Evolutionary conservation across 352 stramenopile genomes (phyloP), one percentile per base, ranked within the genome.

Genomic region (Phytopythium helicoides): DNA sequence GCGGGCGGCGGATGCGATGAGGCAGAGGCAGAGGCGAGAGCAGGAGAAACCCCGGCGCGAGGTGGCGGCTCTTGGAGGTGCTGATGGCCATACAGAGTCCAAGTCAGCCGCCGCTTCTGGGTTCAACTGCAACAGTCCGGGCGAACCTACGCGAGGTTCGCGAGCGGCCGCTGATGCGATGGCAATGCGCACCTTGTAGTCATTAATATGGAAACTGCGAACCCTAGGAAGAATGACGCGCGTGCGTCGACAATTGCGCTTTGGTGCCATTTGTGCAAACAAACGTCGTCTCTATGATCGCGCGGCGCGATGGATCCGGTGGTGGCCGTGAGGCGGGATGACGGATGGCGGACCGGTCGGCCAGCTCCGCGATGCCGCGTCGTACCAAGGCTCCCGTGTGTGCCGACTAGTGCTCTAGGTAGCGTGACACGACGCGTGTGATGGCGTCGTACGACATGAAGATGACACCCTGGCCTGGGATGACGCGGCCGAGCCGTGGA

Each of bases 381-480:
- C n/a, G n/a, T n/a, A n/a, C n/a, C n/a, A n/a, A n/a, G n/a, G n/a
- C n/a, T n/a, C n/a, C n/a, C n/a, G n/a, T n/a, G n/a, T n/a, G n/a
- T n/a, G n/a, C n/a, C n/a, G 15, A 39, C 48, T 54, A 54, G 48
- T 35, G 36, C 36, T 92, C 81, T 2, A 92, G 60, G 48, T 86
- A 76, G 19, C 47, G 54, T 1, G 78, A 68, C 14, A 92, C 78
- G 28, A 66, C 42, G 41, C 68, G 66, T 25, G 78, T 79, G 58
- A 96, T 89, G 54, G 76, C 68, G 56, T 96, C 87, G 65, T 93
- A 94, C 12, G 83, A 91, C 90, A 98, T 98, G 69, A 98, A 98
- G 68, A 98, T 98, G 45, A 98, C 96, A 48, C 95, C 95, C 66
- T 98, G 95, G n/a, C 95, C 95, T 4, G 95, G 95, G 52, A 98